Base-by-base conservation (phyloP, 2,329 filamentous ascomycete species). In the Mollisiaceae sp. region DNA sequence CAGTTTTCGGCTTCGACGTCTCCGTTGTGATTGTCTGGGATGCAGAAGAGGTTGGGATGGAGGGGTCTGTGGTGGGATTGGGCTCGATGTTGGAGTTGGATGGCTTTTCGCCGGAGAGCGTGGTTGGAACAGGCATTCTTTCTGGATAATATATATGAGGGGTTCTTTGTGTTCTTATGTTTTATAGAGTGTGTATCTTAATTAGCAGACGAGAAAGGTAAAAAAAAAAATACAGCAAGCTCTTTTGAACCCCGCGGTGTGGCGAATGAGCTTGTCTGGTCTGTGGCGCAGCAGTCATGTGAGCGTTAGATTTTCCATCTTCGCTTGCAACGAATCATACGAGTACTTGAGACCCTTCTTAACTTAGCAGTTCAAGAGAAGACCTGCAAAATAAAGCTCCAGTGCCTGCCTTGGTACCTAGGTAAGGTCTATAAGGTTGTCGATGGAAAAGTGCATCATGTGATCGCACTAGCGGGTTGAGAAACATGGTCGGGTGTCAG, bases 81-180 rank as follows among this genome's bases (percentile, higher is more conserved):
- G 52, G n/a, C n/a, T 54, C 27, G 47, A 52, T 24, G 27, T 27
- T 59, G 20, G 63, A 54, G 35, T 38, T 57, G 18, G 32, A 12
- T 11, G 55, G 55, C 32, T 38, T 57, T 22, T 57, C 55, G 55
- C 55, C 35, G 8, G 32, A 38, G 5, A 60, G 24, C 9, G 59
- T 38, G 4, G 59, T 39, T 60, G 41, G 45, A 22, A 52, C 8
- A 8, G 59, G 18, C 45, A 60, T 60, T 12, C 41, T 60, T 43
- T 24, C 32, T 50, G 41, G 15, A 8, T 35, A 24, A 56, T 36
- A 36, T 6, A 22, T 18, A 56, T 4, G 1, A 41, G 8, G 38
- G 54, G 20, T 38, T 20, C n/a, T 56, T 8, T 38, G 32, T 24
- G 24, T 14, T 9, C 27, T 11, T 6, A 56, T 20, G 12, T 38